Evolutionary conservation across 1,284 basidiomycete genomes (phyloP).

Genomic region (Pascua sp.): DNA sequence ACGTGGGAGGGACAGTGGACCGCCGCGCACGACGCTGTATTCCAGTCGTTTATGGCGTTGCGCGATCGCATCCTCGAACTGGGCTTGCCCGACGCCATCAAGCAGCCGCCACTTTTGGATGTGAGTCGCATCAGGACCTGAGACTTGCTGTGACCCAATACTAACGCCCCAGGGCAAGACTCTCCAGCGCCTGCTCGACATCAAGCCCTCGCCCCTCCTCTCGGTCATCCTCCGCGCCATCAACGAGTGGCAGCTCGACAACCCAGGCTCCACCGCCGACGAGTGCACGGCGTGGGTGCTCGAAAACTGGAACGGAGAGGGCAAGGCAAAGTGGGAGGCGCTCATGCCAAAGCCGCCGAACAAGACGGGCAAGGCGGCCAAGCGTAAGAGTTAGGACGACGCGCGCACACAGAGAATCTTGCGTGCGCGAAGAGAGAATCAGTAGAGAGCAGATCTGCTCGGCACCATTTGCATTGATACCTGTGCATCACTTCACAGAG

Average conservation of each 20-base stretch:
- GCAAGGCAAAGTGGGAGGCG: conserved; percentile 13
- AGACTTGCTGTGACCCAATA: no score
- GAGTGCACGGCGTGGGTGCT: conserved; percentile 67
- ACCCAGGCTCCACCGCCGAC: conserved; percentile 63
- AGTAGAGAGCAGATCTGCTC: no score
- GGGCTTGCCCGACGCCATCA: conserved; percentile 59
- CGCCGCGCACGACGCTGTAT: conserved; percentile 52
- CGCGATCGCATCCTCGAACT: conserved; percentile 61
- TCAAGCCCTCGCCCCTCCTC: conserved; percentile 66
- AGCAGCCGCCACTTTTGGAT: conserved; percentile 69
- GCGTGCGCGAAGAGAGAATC: no score
- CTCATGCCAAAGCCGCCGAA: conserved; percentile 5
- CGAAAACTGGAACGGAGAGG: conserved; percentile 31
- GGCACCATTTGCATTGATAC: no score
- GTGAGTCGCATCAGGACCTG: no score
- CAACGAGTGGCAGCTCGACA: conserved; percentile 74
- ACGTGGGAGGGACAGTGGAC: conserved; percentile 56
- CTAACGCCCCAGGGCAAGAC: conserved; percentile 62
- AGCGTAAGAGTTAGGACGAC: conserved; percentile 8
- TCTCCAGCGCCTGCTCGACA: conserved; percentile 58
- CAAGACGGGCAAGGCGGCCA: conserved; percentile 12
- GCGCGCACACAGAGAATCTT: no score
- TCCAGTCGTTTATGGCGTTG: conserved; percentile 66
- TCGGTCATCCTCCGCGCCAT: conserved; percentile 62
- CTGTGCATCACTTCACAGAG: no score